Conservation (phyloP, 306 rosid genomes). For the Trifolium repens region DNA sequence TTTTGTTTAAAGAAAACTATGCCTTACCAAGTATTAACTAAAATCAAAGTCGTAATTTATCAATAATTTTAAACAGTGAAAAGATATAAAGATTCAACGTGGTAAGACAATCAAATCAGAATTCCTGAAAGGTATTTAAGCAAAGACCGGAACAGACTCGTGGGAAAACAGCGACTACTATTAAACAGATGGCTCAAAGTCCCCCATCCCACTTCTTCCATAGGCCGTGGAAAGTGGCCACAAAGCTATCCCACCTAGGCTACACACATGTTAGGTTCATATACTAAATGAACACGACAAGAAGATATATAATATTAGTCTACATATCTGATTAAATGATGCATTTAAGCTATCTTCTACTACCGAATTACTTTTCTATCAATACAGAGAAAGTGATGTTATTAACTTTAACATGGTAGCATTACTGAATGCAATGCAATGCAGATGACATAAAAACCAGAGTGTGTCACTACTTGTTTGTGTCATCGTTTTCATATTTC, state of each 20-base stretch:
- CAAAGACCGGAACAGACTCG: constrained; percentile 1
- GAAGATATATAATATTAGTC: neutral
- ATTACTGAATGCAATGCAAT: constrained; percentile 3
- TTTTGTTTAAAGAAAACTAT: constrained; percentile 25
- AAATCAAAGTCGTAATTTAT: constrained; percentile 1
- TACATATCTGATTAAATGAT: constrained; percentile 8
- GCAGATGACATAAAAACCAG: constrained; percentile 2
- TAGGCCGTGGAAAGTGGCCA: neutral
- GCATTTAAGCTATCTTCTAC: too few species aligned
- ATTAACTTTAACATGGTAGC: neutral
- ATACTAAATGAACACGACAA: constrained; percentile 16
- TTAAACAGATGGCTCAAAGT: constrained; percentile 5
- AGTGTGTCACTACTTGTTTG: neutral
- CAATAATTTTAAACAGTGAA: constrained; percentile 21
- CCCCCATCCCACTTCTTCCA: neutral
- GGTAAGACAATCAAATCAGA: constrained; percentile 19
- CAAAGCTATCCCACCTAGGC: constrained; percentile 4
- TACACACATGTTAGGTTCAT: neutral
- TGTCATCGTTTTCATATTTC: neutral
- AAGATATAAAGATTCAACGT: constrained; percentile 31
- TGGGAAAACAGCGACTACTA: constrained; percentile 21
- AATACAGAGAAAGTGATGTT: too few species aligned
- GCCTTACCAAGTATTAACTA: neutral
- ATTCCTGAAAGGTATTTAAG: constrained; percentile 5
- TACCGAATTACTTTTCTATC: too few species aligned